Percentiles rank a stretch among this genome's conserved stretches.
Conservation (phyloP, 1,139 yeast species). For the Saccharomyces hybrid region DNA sequence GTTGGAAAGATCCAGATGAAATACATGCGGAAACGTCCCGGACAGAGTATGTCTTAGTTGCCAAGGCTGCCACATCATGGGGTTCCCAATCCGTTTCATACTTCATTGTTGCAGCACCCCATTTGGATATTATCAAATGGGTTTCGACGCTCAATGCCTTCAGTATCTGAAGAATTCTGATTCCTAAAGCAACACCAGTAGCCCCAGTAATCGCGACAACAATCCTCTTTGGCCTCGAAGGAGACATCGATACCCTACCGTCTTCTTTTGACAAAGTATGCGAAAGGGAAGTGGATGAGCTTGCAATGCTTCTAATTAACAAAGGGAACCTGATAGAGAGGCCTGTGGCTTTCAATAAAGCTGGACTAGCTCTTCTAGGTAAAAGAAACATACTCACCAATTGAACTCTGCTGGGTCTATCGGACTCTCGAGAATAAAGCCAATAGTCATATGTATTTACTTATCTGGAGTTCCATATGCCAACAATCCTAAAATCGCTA, state of each 20-base stretch:
- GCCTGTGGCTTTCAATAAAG: background rate
- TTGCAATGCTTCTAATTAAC: background rate
- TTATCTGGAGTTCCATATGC: no score
- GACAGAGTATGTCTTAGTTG: slow-evolving; percentile 14
- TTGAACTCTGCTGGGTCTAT: background rate
- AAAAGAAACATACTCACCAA: background rate
- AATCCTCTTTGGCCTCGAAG: slow-evolving; percentile 11
- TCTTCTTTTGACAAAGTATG: background rate
- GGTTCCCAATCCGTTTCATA: slow-evolving; percentile 20
- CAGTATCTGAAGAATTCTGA: slow-evolving; percentile 15
- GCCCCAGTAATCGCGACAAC: slow-evolving; percentile 26
- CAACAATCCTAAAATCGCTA: no score
- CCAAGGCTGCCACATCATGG: slow-evolving; percentile 13
- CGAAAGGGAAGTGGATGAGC: background rate
- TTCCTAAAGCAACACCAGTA: slow-evolving; percentile 20
- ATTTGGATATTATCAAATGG: slow-evolving; percentile 21
- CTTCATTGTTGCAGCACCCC: slow-evolving; percentile 25
- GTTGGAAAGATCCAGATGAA: slow-evolving; percentile 24
- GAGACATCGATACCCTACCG: background rate
- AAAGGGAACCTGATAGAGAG: background rate
- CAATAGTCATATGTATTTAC: background rate
- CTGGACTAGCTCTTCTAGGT: background rate
- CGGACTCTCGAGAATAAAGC: background rate
- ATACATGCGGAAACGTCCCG: slow-evolving; percentile 23
- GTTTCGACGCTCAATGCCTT: slow-evolving; percentile 17